Evolutionary conservation across 2,329 filamentous ascomycete species (phyloP).

Genomic region (Penicillium sp.): DNA sequence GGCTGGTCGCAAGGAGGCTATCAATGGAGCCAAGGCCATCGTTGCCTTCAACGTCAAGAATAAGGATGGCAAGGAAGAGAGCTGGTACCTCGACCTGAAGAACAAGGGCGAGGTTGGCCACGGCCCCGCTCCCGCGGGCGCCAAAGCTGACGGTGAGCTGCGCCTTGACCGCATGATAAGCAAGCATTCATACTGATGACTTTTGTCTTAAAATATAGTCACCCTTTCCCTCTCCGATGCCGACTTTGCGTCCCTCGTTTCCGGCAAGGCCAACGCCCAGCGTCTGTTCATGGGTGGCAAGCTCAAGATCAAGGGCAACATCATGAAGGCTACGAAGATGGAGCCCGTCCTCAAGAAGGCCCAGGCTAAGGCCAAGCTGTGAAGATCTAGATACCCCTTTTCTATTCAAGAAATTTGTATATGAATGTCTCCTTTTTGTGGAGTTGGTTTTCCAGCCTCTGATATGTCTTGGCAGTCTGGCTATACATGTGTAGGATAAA

Average conservation of each 20-base stretch:
- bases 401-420: constrained; percentile 13
- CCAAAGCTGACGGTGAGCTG: constrained; percentile 75
- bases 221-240: constrained; percentile 81
- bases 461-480: neutral
- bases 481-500: neutral
- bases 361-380: constrained; percentile 77
- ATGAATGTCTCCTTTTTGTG: constrained; percentile 2
- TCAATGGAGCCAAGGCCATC: constrained; percentile 83
- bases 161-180: neutral
- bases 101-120: constrained; percentile 78
- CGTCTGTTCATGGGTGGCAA: constrained; percentile 97
- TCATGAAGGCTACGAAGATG: constrained; percentile 97
- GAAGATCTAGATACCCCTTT: constrained; percentile 21
- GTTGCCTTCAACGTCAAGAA: constrained; percentile 96
- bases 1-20: constrained; percentile 77
- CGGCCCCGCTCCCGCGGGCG: constrained; percentile 65
- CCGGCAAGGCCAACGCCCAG: constrained; percentile 91
- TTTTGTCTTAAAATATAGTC: constrained; percentile 53
- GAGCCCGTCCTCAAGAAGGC: constrained; percentile 90
- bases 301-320: constrained; percentile 95
- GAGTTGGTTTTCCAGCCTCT: neutral
- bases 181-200: constrained; percentile 5
- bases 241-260: constrained; percentile 80
- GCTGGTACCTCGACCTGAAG: constrained; percentile 96
- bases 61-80: constrained; percentile 70